Percentiles rank a stretch among this genome's conserved stretches.
phyloP scores from a whole-genome alignment of 768 basidiomycete genomes.

The Amanita subjunquillea region DNA sequence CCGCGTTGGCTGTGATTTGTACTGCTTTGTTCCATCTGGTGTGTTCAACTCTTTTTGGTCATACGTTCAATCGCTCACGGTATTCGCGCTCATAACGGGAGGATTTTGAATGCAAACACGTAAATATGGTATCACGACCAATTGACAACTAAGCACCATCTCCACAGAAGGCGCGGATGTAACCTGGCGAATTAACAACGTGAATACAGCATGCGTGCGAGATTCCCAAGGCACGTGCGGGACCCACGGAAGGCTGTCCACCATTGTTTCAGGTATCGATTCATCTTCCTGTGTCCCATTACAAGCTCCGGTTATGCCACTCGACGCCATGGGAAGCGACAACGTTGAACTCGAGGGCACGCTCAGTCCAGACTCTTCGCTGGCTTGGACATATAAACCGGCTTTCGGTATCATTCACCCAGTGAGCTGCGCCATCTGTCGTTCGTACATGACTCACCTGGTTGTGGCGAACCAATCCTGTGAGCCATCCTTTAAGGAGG shows the following conservation, averaged over 20 bases:
- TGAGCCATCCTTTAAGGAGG: not conserved
- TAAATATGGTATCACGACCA: not conserved
- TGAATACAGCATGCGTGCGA: not conserved
- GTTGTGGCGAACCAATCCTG: not conserved
- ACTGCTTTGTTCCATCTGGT: not conserved
- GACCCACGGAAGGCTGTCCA: not conserved
- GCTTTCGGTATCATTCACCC: slow-evolving; percentile 1
- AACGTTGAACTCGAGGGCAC: not conserved
- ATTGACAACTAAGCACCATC: not conserved
- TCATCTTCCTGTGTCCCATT: not conserved
- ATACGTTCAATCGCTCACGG: not conserved
- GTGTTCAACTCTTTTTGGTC: not conserved
- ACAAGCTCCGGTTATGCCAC: not conserved
- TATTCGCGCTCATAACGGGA: not conserved
- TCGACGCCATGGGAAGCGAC: not conserved
- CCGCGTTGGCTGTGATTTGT: not conserved
- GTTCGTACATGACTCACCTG: slow-evolving; percentile 1
- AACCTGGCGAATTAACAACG: not conserved
- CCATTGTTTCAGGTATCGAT: not conserved
- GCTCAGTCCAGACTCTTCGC: not conserved
- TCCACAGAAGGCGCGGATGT: not conserved
- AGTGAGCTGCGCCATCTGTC: slow-evolving; percentile 2
- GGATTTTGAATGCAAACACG: not conserved
- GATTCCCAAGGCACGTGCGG: not conserved
- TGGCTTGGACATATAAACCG: not conserved